A percentile compares a stretch with the other conserved stretches of the same genome.
These are phyloP conservation scores for Schizophyllum commune DNA, from an alignment of 1,284 basidiomycete genomes.

Conservation along the genomic window DNA sequence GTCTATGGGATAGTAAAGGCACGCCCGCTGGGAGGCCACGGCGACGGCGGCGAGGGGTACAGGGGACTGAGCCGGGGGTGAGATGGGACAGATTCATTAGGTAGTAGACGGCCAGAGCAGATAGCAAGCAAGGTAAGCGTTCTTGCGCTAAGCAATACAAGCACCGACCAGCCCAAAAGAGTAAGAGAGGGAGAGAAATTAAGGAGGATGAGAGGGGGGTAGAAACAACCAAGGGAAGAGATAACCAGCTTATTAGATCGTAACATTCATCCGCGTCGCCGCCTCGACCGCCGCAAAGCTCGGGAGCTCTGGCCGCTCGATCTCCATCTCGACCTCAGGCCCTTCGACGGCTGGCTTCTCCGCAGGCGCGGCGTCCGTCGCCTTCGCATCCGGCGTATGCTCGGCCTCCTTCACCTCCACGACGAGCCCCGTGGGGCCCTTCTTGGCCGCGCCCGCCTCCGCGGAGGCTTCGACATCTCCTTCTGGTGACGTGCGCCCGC, in stretches of 20 bases:
- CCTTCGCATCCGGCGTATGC: not conserved
- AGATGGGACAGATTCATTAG: not conserved
- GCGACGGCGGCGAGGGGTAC: not conserved
- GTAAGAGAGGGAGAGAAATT: not conserved
- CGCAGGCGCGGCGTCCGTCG: too few species aligned
- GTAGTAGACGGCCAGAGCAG: not conserved
- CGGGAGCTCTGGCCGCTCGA: not conserved
- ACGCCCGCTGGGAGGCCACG: not conserved
- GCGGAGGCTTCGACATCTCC: not conserved
- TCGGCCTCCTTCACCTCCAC: not conserved
- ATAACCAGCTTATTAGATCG: not conserved
- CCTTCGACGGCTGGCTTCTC: not conserved
- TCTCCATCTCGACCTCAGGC: not conserved
- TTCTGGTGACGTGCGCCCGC: not conserved
- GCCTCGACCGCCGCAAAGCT: not conserved
- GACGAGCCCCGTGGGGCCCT: not conserved
- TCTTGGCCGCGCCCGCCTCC: not conserved
- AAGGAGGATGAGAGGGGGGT: not conserved
- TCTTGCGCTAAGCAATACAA: not conserved
- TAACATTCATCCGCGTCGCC: not conserved
- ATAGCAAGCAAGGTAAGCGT: not conserved
- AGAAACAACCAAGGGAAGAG: not conserved
- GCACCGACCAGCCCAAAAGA: not conserved
- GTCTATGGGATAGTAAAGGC: not conserved
- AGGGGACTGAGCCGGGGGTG: not conserved